These are phyloP conservation scores for Dactylellina leptospora DNA, from an alignment of 2,329 filamentous ascomycete species.

Conservation along the genomic window DNA sequence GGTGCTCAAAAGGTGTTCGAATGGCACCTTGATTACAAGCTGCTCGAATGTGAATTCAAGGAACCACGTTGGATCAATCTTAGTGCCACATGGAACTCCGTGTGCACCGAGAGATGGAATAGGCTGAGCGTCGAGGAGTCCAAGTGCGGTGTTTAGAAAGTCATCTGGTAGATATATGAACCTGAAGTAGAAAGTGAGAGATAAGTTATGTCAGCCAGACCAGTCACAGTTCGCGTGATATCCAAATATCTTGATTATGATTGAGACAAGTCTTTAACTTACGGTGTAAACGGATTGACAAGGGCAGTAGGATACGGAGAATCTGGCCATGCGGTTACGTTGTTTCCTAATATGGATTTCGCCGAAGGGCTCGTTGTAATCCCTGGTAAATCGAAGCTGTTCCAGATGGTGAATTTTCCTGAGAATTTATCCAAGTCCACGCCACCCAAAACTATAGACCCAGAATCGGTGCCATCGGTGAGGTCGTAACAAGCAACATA, in stretches of 20 bases:
- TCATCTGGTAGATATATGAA: constrained; percentile 14
- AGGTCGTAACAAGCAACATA: constrained; percentile 16
- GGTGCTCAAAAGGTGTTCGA: not conserved
- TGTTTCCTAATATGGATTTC: not conserved
- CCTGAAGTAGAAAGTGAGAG: too few relatives aligned
- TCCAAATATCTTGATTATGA: too few relatives aligned
- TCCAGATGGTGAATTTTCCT: constrained; percentile 21
- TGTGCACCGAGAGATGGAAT: not conserved
- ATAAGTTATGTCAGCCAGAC: too few relatives aligned
- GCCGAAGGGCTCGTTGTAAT: not conserved
- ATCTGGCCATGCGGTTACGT: not conserved
- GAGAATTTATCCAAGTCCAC: constrained; percentile 24
- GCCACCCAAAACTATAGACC: constrained; percentile 11
- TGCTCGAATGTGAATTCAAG: constrained; percentile 6
- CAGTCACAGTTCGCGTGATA: not conserved
- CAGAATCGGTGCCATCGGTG: not conserved
- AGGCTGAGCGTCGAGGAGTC: not conserved
- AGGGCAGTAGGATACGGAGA: not conserved
- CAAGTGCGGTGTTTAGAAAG: not conserved
- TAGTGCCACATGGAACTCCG: not conserved
- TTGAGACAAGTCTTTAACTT: not conserved
- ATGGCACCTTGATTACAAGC: constrained; percentile 4
- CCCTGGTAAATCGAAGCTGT: not conserved
- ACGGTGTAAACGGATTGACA: constrained; percentile 10
- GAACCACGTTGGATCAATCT: constrained; percentile 8